These are phyloP conservation scores for Corniculantispora saksenae DNA, from an alignment of 2,329 filamentous ascomycete genomes.

Conservation along the genomic window DNA sequence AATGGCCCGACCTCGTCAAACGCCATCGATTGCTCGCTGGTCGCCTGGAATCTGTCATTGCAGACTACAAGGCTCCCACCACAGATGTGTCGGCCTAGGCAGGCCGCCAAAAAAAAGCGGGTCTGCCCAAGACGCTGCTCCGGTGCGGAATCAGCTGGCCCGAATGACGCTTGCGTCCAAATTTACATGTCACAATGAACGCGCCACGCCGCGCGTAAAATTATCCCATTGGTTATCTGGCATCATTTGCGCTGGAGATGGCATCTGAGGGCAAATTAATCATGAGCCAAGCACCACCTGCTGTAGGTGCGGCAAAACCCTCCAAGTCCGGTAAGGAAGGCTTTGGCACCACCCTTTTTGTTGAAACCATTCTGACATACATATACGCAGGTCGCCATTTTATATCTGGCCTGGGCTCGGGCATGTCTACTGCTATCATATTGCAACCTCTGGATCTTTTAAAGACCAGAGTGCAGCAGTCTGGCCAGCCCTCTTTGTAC, in stretches of 20 bases:
- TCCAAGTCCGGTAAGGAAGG: conserved; percentile 16
- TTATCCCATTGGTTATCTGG: background rate
- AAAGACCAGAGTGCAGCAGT: conserved; percentile 94
- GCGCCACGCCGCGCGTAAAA: background rate
- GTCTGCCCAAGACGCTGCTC: background rate
- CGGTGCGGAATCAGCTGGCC: background rate
- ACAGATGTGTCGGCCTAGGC: conserved; percentile 14
- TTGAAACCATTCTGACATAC: background rate
- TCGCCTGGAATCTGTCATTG: conserved; percentile 69
- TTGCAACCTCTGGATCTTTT: conserved; percentile 94
- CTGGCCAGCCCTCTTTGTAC: conserved; percentile 66
- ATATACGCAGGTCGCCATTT: conserved; percentile 73
- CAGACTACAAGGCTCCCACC: conserved; percentile 42
- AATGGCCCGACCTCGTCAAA: conserved; percentile 89
- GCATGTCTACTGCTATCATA: conserved; percentile 82
- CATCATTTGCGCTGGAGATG: background rate
- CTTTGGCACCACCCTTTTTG: background rate
- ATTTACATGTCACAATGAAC: conserved; percentile 1
- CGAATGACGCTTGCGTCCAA: background rate
- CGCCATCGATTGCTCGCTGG: conserved; percentile 85
- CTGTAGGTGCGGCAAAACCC: conserved; percentile 1
- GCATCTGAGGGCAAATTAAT: background rate
- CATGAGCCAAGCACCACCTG: conserved; percentile 8
- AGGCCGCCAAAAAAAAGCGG: conserved; percentile 4
- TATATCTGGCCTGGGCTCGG: conserved; percentile 81